phyloP scores from a whole-genome alignment of 164 flowering plant genomes.

The Umbilicus rupestris region DNA sequence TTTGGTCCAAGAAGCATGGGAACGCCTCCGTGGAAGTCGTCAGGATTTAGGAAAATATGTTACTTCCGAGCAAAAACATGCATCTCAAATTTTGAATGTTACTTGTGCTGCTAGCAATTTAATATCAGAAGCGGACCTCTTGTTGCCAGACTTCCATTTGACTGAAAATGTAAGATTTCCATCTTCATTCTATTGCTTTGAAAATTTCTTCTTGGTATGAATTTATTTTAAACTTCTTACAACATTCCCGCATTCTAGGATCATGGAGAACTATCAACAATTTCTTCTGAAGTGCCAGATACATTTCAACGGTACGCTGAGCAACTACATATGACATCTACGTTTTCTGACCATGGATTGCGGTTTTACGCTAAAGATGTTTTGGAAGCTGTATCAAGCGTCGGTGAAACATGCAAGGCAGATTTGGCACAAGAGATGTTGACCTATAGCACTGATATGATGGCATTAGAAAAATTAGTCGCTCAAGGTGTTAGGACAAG shows the following conservation, averaged over 20 bases:
- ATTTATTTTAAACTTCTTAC: neutral
- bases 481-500: neutral
- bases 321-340: constrained; percentile 53
- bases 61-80: constrained; percentile 34
- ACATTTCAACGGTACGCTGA: constrained; percentile 29
- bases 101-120: constrained; percentile 42
- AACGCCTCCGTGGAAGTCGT: constrained; percentile 32
- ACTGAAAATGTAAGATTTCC: constrained; percentile 29
- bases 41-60: constrained; percentile 31
- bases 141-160: constrained; percentile 36
- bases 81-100: constrained; percentile 25
- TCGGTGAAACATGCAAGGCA: constrained; percentile 18
- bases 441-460: constrained; percentile 30
- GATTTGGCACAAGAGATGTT: constrained; percentile 53
- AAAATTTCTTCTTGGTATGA: too few relatives aligned
- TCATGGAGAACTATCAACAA: constrained; percentile 20
- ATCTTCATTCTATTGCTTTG: neutral
- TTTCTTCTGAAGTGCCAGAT: constrained; percentile 33
- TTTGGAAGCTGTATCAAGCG: constrained; percentile 21
- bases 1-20: constrained; percentile 65
- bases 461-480: constrained; percentile 16
- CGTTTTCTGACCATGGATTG: constrained; percentile 62
- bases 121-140: constrained; percentile 67
- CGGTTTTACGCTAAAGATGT: constrained; percentile 44
- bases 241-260: constrained; percentile 32